phyloP scores from a whole-genome alignment of 495 filamentous ascomycete species.

The Trichoderma virens region DNA sequence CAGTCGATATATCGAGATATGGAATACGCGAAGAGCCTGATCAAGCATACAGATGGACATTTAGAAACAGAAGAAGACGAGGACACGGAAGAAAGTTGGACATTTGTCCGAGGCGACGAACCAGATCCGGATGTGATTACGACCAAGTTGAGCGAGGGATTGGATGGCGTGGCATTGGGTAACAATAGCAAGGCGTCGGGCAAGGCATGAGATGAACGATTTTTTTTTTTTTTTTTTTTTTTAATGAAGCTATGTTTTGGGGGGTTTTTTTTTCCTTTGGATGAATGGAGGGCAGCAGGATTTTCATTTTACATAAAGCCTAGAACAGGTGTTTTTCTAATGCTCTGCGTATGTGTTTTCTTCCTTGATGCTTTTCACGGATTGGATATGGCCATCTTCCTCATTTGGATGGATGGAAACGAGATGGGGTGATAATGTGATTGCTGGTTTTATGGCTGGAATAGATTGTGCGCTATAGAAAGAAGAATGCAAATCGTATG shows the following conservation, averaged over 20 bases:
- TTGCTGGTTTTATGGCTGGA: neutral
- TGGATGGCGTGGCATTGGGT: constrained; percentile 3
- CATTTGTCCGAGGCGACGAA: constrained; percentile 37
- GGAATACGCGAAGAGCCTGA: constrained; percentile 86
- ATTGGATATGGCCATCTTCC: neutral
- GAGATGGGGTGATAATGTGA: neutral
- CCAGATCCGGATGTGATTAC: constrained; percentile 24
- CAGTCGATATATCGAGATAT: constrained; percentile 92
- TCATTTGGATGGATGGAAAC: neutral
- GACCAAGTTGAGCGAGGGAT: constrained; percentile 19
- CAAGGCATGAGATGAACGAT: neutral
- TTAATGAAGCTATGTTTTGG: no score
- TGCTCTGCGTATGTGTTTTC: neutral
- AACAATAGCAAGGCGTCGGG: constrained; percentile 7
- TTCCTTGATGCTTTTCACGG: neutral
- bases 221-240: neutral
- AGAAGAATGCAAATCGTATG: neutral
- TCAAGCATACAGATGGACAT: constrained; percentile 41
- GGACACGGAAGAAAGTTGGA: constrained; percentile 41
- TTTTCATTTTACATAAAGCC: neutral
- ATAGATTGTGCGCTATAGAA: neutral
- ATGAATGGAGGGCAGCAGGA: neutral
- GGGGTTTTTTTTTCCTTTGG: neutral
- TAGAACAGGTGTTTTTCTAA: neutral
- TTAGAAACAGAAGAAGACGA: constrained; percentile 11